Conservation (phyloP, 1,139 yeast species). For the Saccharomyces hybrid region DNA sequence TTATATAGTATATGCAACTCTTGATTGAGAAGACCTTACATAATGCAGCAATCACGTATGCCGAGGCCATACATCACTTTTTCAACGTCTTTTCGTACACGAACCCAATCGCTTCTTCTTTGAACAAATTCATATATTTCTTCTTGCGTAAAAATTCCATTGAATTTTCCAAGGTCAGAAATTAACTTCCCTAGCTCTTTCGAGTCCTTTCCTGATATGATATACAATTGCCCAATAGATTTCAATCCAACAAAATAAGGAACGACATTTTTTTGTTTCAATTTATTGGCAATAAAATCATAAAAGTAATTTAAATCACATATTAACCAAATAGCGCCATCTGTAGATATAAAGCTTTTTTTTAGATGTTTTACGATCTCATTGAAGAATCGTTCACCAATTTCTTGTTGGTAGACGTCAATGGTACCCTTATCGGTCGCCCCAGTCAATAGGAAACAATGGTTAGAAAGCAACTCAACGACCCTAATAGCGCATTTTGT, state of each 20-base stretch:
- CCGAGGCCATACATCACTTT: constrained; percentile 92
- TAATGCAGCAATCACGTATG: constrained; percentile 47
- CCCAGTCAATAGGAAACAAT: constrained; percentile 66
- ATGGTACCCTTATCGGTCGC: constrained; percentile 82
- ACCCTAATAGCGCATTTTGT: constrained; percentile 63
- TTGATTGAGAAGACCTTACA: constrained; percentile 12
- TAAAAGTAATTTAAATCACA: constrained; percentile 70
- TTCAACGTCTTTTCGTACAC: constrained; percentile 73
- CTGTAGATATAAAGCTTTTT: constrained; percentile 60
- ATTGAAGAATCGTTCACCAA: constrained; percentile 79
- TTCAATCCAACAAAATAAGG: constrained; percentile 78
- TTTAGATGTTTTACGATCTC: constrained; percentile 67
- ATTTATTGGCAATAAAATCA: constrained; percentile 53
- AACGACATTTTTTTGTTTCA: constrained; percentile 60
- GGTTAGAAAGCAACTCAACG: constrained; percentile 58
- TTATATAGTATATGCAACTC: not conserved
- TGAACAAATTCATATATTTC: constrained; percentile 90
- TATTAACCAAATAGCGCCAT: constrained; percentile 75
- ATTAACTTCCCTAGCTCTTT: constrained; percentile 79
- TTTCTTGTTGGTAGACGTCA: constrained; percentile 90
- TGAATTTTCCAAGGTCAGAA: constrained; percentile 75
- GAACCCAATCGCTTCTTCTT: constrained; percentile 78
- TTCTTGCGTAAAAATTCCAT: constrained; percentile 85
- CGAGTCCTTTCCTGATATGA: constrained; percentile 67
- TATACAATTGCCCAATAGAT: constrained; percentile 72